phyloP scores from a whole-genome alignment of 352 stramenopile genomes.

The Blastocystis sp. region DNA sequence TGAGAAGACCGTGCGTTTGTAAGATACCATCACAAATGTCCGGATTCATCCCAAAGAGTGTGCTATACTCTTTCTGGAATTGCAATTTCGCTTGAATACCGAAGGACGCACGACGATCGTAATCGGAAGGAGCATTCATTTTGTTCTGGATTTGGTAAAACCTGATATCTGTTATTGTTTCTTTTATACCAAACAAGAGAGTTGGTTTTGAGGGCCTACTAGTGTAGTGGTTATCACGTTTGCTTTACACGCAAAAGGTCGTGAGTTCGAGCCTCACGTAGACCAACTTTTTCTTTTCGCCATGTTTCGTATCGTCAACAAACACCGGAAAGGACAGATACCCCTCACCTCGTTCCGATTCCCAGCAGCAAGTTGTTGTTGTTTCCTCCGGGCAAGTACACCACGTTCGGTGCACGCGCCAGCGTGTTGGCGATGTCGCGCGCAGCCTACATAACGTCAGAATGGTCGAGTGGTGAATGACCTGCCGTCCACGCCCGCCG shows the following conservation, averaged over 20 bases:
- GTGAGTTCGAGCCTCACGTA: constrained; percentile 54
- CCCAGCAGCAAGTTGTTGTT: constrained; percentile 69
- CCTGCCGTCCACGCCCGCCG: background rate
- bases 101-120: too few relatives aligned
- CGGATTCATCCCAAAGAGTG: too few relatives aligned
- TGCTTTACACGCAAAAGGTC: constrained; percentile 52
- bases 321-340: background rate
- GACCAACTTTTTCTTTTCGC: constrained; percentile 22
- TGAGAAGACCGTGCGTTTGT: too few relatives aligned
- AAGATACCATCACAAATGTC: too few relatives aligned
- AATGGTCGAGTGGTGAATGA: background rate
- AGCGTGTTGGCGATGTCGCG: constrained; percentile 95
- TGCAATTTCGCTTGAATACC: too few relatives aligned
- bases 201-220: background rate
- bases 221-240: constrained; percentile 56
- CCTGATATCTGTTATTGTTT: too few relatives aligned
- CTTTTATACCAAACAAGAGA: background rate
- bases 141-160: too few relatives aligned
- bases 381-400: constrained; percentile 82
- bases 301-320: background rate
- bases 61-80: too few relatives aligned
- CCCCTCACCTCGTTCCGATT: background rate
- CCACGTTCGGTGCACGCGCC: constrained; percentile 87
- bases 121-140: too few relatives aligned
- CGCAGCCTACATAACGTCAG: constrained; percentile 69